Base-by-base conservation (phyloP, 768 basidiomycete genomes). In the Omphalotus guepiniiformis region DNA sequence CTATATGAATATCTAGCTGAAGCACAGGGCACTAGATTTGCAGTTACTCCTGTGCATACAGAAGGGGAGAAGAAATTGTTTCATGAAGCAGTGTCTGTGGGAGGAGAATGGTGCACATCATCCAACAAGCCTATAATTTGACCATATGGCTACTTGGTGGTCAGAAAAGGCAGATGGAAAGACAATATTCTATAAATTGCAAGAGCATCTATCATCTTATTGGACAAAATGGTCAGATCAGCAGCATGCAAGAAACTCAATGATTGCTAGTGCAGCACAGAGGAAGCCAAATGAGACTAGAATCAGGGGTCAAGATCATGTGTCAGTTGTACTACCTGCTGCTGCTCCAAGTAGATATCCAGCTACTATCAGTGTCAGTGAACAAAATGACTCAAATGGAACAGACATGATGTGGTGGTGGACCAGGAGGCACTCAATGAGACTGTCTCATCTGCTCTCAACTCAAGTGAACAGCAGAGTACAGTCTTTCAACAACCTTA, bases 171-270 rank as follows among this genome's bases (percentile, higher is more conserved):
- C 50, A 18, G 47, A 55, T 36, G 52, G 54, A 1, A 55, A 37
- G 4, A 37, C 12, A 1, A 53, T 55, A 13, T 55, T 55, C 32
- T 53, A 55, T 28, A 55, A 55, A 38, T 44, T 55, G 4, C 48
- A 43, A 13, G 54, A 55, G 29, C 49, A 55, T 22, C 52, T 55
- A 0, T 29, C 23, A 26, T 15, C 51, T 1, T 49, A 54, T 6
- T 50, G 36, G 19, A 52, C 51, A 42, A 39, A 6, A 11, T 48
- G 42, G 48, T 39, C 22, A 29, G 11, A 27, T 6, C 23, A 40
- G 18, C 18, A 21, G 29, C 16, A 39, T 38, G 26, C 39, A 41
- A 12, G 26, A 8, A 21, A 9, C 11, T 21, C 39, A 22, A 6
- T 41, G 25, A 8, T 41, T 5, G 12, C 39, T 13, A 22, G 19